These are phyloP conservation scores for Proliferodiscus dingleyae DNA, from an alignment of 2,329 filamentous ascomycete species.

Conservation along the genomic window DNA sequence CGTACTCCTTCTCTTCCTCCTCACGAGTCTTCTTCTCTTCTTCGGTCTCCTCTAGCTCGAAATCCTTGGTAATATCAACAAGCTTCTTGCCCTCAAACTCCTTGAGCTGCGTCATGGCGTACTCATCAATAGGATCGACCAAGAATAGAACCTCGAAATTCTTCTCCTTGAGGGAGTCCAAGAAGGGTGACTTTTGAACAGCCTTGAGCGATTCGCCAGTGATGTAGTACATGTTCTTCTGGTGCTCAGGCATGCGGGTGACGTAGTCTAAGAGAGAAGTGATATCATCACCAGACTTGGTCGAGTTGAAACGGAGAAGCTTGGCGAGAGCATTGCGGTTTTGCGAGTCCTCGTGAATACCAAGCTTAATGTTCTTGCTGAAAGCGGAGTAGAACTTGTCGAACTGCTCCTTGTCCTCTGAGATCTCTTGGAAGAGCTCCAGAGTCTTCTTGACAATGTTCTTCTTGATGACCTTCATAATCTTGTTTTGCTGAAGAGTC, in stretches of 20 bases:
- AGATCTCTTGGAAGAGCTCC: conserved; percentile 98
- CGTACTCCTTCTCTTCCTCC: conserved; percentile 97
- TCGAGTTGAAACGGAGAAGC: conserved; percentile 98
- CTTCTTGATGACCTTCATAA: conserved; percentile 99
- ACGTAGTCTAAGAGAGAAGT: conserved; percentile 97
- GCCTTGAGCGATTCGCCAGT: conserved; percentile 99
- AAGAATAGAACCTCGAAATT: conserved; percentile 99
- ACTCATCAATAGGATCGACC: conserved; percentile 78
- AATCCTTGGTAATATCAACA: conserved; percentile 99
- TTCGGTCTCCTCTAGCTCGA: conserved; percentile 99
- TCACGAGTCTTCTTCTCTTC: conserved; percentile 98
- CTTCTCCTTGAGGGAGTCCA: conserved; percentile 98
- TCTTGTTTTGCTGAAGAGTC: conserved; percentile 99
- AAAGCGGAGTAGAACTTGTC: conserved; percentile 99
- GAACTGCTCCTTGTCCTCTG: conserved; percentile 99
- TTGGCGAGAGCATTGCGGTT: conserved; percentile 91
- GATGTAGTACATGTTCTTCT: conserved; percentile 99
- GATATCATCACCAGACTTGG: conserved; percentile 94
- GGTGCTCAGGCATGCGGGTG: conserved; percentile 99
- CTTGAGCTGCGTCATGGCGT: conserved; percentile 53
- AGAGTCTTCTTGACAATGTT: conserved; percentile 99
- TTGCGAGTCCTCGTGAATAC: conserved; percentile 99
- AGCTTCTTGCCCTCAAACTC: conserved; percentile 99
- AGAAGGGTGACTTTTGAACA: conserved; percentile 96
- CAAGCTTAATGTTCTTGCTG: conserved; percentile 99